Evolutionary conservation across 2,329 filamentous ascomycete species (phyloP), one percentile per base, ranked within the genome.

Genomic region (Elsinoe arachidis): DNA sequence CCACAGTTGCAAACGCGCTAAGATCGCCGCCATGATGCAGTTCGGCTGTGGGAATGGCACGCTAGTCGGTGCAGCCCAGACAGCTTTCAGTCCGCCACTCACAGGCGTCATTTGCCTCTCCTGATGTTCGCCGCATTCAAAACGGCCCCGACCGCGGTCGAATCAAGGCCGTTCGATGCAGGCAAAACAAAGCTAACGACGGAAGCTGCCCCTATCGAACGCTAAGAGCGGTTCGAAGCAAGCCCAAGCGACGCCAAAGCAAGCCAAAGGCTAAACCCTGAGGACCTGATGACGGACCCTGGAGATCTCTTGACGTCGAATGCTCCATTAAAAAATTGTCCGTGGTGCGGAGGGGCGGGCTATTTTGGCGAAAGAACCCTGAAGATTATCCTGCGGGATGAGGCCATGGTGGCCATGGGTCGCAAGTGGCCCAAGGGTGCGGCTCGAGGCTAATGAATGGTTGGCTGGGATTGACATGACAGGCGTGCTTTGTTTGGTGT

Each of bases 11-110:
- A 58, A 38, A 56, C 43, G 41, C 46, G 38, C 47, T 53, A 58
- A 58, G 56, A 58, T 58, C 56, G 47, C 26, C 49, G 35, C 23
- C 30, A 53, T 58, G 56, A 58, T 54, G 56, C 49, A 54, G 56
- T 43, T 44, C 47, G 47, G 46, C 43, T 49, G 53, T 38, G 43
- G 34, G 12, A 30, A 46, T 30, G 23, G 46, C 39, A 41, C 21
- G 55, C 26, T 57, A 33, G 17, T 23, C 55, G 38, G 33, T 34
- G 46, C 46, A 51, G 26, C 19, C 51, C 21, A 41, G 33, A 54
- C 23, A 35, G 19, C 51, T n/a, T 15, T 26, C 43, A 46, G 33
- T 17, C 33, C 38, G 33, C 54, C 43, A 56, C 43, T 56, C 54
- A 49, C 26, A 53, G 49, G 33, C 49, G 54, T 47, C 41, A 47